Evolutionary conservation across 2,329 filamentous ascomycete species (phyloP).

Genomic region (Nothophaeocryptopus gaeumannii): DNA sequence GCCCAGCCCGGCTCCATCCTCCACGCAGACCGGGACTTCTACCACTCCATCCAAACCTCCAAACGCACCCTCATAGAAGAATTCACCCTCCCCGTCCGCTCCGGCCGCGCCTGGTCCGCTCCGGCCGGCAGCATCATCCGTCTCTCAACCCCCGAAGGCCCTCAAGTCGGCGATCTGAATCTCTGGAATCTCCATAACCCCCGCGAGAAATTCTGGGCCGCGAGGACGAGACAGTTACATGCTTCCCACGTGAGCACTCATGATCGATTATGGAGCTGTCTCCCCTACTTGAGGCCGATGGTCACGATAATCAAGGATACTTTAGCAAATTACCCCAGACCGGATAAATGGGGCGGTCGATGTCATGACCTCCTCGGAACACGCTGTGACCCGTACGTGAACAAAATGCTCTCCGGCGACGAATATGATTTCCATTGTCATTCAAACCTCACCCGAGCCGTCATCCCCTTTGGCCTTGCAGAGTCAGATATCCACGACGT

Average conservation of each 20-base stretch:
- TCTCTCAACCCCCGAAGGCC: slow-evolving; percentile 64
- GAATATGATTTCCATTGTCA: slow-evolving; percentile 81
- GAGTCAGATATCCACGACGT: slow-evolving; percentile 82
- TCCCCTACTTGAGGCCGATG: slow-evolving; percentile 74
- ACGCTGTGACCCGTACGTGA: slow-evolving; percentile 81
- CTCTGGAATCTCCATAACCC: slow-evolving; percentile 76
- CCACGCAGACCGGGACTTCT: slow-evolving; percentile 29
- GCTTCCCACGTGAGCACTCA: slow-evolving; percentile 68
- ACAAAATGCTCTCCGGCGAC: slow-evolving; percentile 66
- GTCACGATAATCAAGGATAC: slow-evolving; percentile 66
- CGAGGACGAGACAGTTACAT: slow-evolving; percentile 74
- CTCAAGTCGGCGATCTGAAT: slow-evolving; percentile 81
- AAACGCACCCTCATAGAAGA: slow-evolving; percentile 24
- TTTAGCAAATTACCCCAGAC: slow-evolving; percentile 46
- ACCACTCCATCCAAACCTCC: slow-evolving; percentile 26
- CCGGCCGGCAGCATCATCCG: slow-evolving; percentile 66
- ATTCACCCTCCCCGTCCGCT: slow-evolving; percentile 65
- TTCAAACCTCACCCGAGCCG: slow-evolving; percentile 72
- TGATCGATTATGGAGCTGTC: slow-evolving; percentile 73
- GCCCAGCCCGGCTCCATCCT: slow-evolving; percentile 31
- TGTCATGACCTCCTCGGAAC: slow-evolving; percentile 79
- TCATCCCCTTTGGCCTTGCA: slow-evolving; percentile 64
- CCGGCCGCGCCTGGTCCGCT: slow-evolving; percentile 70
- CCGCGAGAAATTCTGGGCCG: slow-evolving; percentile 78
- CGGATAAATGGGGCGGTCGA: slow-evolving; percentile 56